These are phyloP conservation scores for Strobilomyces dryophilus DNA, from an alignment of 768 basidiomycete genomes.

Conservation along the genomic window DNA sequence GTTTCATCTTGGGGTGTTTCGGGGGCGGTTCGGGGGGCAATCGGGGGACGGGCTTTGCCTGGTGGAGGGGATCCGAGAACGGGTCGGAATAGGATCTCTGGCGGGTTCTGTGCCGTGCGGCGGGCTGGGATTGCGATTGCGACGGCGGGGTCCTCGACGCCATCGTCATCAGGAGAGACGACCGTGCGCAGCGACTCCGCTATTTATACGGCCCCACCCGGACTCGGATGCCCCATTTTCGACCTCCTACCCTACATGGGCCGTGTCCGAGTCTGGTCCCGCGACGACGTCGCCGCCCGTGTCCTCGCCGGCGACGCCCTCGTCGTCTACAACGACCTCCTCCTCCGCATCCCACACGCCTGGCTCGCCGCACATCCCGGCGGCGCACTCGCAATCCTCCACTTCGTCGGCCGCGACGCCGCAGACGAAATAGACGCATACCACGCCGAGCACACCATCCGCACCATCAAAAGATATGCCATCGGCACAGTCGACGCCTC, in stretches of 20 bases:
- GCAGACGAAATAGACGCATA: conserved; percentile 93
- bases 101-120: conserved; percentile 32
- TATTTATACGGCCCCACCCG: conserved; percentile 25
- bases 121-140: conserved; percentile 16
- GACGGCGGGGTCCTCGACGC: background rate
- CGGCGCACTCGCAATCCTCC: conserved; percentile 81
- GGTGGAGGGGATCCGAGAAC: conserved; percentile 40
- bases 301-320: conserved; percentile 75
- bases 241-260: conserved; percentile 25
- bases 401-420: conserved; percentile 94
- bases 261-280: conserved; percentile 32
- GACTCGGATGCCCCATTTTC: conserved; percentile 1
- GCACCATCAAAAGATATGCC: conserved; percentile 44
- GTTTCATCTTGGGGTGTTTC: conserved; percentile 30
- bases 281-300: conserved; percentile 58
- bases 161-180: background rate
- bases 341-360: conserved; percentile 59
- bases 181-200: conserved; percentile 2
- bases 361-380: conserved; percentile 93
- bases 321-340: conserved; percentile 63
- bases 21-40: conserved; percentile 35
- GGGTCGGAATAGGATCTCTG: conserved; percentile 50
- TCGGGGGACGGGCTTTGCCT: conserved; percentile 36
- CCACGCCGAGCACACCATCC: conserved; percentile 49
- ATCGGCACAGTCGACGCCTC: conserved; percentile 63